phyloP scores from a whole-genome alignment of 768 basidiomycete species.

The Trametopsis cervina region DNA sequence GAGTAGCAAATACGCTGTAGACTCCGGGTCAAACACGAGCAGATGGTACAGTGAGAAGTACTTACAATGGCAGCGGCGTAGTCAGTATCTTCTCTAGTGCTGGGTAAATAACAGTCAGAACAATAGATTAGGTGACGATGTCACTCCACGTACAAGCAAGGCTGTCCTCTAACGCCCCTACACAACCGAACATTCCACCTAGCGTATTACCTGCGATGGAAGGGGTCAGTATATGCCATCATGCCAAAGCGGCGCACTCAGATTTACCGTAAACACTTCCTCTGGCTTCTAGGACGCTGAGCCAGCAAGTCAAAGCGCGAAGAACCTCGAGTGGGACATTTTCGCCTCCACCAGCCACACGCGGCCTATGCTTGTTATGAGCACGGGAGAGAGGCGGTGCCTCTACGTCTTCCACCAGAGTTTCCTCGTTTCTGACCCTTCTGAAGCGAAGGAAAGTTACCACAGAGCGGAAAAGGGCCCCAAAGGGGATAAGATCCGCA shows the following conservation, averaged over 20 bases:
- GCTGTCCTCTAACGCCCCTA: slow-evolving; percentile 49
- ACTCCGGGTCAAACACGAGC: slow-evolving; percentile 3
- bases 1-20: slow-evolving; percentile 52
- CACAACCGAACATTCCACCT: slow-evolving; percentile 40
- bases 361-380: slow-evolving; percentile 26
- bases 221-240: neutral
- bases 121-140: neutral
- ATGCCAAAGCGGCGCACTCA: neutral
- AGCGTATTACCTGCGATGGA: slow-evolving; percentile 36
- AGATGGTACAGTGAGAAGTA: slow-evolving; percentile 7
- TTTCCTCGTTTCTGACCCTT: neutral
- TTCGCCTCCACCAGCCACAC: slow-evolving; percentile 36
- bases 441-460: neutral
- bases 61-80: slow-evolving; percentile 61
- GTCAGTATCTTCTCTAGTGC: slow-evolving; percentile 56
- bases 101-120: too few relatives aligned
- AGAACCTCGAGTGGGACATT: slow-evolving; percentile 55
- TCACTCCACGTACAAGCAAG: slow-evolving; percentile 39
- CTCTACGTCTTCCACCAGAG: neutral
- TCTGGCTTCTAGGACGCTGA: slow-evolving; percentile 49
- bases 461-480: slow-evolving; percentile 14
- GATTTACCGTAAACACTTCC: slow-evolving; percentile 47
- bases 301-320: slow-evolving; percentile 51
- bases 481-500: slow-evolving; percentile 24
- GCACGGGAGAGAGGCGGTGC: neutral